Evolutionary conservation across 495 filamentous ascomycete genomes (phyloP), one percentile per base, ranked within the genome.

Genomic region (Saxispiralis lemnorum): DNA sequence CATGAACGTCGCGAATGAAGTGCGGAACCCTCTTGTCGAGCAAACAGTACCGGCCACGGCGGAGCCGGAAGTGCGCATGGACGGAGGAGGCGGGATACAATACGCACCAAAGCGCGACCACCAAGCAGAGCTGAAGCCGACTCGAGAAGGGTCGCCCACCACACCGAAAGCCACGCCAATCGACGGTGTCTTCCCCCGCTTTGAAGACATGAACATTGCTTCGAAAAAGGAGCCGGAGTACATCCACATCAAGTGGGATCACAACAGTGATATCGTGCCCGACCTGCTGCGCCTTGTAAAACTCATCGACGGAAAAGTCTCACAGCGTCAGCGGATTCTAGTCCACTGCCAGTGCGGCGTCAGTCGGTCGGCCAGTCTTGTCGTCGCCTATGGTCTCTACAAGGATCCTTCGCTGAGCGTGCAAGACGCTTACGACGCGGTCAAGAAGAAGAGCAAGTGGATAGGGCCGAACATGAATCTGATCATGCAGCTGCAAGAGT

Each of bases 391-490:
- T 56, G 88, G 88, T 18, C 66, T 97, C 40, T 96, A 85, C 61
- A 89, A 85, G 57, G 83, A 94, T 51, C 83, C 82, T 6, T 69
- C 78, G 16, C 58, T 92, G 50, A 83, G 74, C 47, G 89, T 96
- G 43, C 93, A 95, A 56, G 82, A 93, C 39, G 86, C 88, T 43
- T 97, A 97, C 56, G 73, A 86, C 56, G 70, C 78, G 4, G 92
- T 93, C 16, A 94, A 97, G 60, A 69, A 69, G 35, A 79, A 82
- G 56, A 95, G 88, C 56, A 75, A 72, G 50, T 97, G 89, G 89
- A 93, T 97, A 42, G 87, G 86, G 12, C 89, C 89, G 1, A 97
- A 97, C 57, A 97, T 97, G 89, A 85, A 82, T 49, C 66, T 97
- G 31, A 94, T 97, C 60, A 96, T 95, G 63, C 88, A 89, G 59